Percentiles rank a stretch among this genome's conserved stretches.
These are phyloP conservation scores for Odontarrhena argentea DNA, from an alignment of 345 rosid species.

Conservation along the genomic window DNA sequence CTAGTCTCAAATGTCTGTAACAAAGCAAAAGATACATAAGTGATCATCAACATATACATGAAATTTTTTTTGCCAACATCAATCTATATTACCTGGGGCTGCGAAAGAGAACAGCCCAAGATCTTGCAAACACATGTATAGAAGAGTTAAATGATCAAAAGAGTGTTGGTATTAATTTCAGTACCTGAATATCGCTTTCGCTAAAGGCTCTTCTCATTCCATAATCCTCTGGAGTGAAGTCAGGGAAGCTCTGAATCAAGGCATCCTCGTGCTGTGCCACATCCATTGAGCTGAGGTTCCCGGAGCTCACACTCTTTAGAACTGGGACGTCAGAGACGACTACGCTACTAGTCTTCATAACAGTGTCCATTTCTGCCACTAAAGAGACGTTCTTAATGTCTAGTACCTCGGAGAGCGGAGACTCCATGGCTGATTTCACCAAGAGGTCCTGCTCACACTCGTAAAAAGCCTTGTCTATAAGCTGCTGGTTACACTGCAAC, in stretches of 20 bases:
- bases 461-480: slow-evolving; percentile 69
- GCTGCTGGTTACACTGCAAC: slow-evolving; percentile 69
- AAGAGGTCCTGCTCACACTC: slow-evolving; percentile 78
- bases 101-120: background rate
- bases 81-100: background rate
- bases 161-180: background rate
- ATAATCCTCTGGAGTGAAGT: slow-evolving; percentile 58
- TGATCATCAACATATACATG: slow-evolving; percentile 7
- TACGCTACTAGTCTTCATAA: slow-evolving; percentile 35
- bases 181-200: slow-evolving; percentile 92
- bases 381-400: slow-evolving; percentile 57
- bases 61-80: background rate
- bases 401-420: slow-evolving; percentile 52
- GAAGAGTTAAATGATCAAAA: background rate
- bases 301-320: slow-evolving; percentile 74
- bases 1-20: slow-evolving; percentile 69
- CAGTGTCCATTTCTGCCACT: slow-evolving; percentile 34
- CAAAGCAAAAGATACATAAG: slow-evolving; percentile 53
- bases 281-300: slow-evolving; percentile 66
- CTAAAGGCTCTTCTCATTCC: slow-evolving; percentile 92
- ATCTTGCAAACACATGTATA: slow-evolving; percentile 1
- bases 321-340: slow-evolving; percentile 41
- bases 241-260: slow-evolving; percentile 58
- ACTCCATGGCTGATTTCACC: slow-evolving; percentile 56
- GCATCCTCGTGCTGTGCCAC: slow-evolving; percentile 42